Base-by-base conservation (phyloP, 2,329 filamentous ascomycete genomes). In the Xylariaceae sp. region DNA sequence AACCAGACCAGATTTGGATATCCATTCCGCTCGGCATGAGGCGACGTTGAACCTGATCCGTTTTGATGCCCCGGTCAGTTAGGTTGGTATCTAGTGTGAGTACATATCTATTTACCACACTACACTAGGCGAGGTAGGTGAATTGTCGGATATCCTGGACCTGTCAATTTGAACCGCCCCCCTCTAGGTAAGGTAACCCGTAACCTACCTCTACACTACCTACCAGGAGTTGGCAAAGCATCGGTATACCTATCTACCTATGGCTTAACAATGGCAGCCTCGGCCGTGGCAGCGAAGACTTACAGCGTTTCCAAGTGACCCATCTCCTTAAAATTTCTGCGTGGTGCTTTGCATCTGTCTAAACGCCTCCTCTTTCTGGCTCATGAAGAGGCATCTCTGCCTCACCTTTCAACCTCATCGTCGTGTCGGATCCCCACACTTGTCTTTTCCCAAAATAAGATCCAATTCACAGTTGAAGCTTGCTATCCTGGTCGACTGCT, bases 291-390 rank as follows among this genome's bases (percentile, higher is more conserved):
- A 68, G 63, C 63, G 62, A 61, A 65, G 58, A 65, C 64, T 66
- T 53, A 53, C 56, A 61, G 60, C 57, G 65, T 66, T 67, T 65
- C 62, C 57, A 54, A 48, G 51, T 54, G 57, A 67, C 43, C 70
- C 70, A 67, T 71, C 67, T 61, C 65, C 70, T 72, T 74, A 75
- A 75, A 60, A 73, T 72, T 66, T 65, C 54, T 54, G 61, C 68
- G 69, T 69, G 68, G 70, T 69, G 67, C 71, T 66, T 59, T 69
- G 67, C 71, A 65, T 59, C 67, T 70, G 65, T 66, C 63, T 67
- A 68, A 62, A 65, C 66, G 72, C 70, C 66, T 64, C 57, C 63
- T 61, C 64, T 66, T 68, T 62, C 19, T 64, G 43, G 63, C 67
- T 68, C 66, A 68, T 66, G 64, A 66, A 68, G 61, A 69, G 46